Evolutionary conservation across 805 yeast genomes (phyloP), one percentile per base, ranked within the genome.

Genomic region (Wickerhamiella vanderwaltii): DNA sequence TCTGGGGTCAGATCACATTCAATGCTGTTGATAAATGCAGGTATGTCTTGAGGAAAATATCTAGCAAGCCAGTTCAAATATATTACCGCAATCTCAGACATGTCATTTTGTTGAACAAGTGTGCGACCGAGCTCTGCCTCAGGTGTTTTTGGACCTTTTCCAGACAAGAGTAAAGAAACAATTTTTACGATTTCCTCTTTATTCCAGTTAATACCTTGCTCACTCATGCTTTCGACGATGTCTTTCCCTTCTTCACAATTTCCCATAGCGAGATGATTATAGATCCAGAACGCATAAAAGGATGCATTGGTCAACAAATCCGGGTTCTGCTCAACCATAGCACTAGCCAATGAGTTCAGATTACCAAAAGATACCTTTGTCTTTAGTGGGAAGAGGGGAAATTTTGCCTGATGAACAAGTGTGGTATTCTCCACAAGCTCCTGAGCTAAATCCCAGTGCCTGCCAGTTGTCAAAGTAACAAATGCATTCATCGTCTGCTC

Each of bases 211-310:
- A 35, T 18, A 1, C 33, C 25, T 3, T 39, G 39, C 3, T 13
- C 11, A 2, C 11, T n/a, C 20, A 45, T 19, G 6, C 40, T 46
- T 12, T 32, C 43, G 5, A 49, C 37, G 11, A 45, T 33, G 7
- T 18, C 52, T 6, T 17, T 5, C n/a, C 43, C 44, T 18, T 36
- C 44, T 2, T 33, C 37, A 11, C 5, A 2, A 23, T 44, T 44
- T 1, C 41, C 38, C 0, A n/a, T 6, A 3, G 42, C 29, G 11
- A 46, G 43, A 4, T 48, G 37, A n/a, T 43, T 26, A 1, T 43
- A 18, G 9, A 38, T 43, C 24, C 46, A 18, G 3, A 44, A 31
- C 5, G 42, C 35, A 12, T 16, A 35, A 11, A 50, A 17, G 3
- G 26, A 15, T 3, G 32, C 33, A 12, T 33, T 22, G 2, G 26